Percentiles rank a stretch among this genome's conserved stretches.
Conservation (phyloP, 148 eudicot species). For the Heliosperma pusillum region DNA sequence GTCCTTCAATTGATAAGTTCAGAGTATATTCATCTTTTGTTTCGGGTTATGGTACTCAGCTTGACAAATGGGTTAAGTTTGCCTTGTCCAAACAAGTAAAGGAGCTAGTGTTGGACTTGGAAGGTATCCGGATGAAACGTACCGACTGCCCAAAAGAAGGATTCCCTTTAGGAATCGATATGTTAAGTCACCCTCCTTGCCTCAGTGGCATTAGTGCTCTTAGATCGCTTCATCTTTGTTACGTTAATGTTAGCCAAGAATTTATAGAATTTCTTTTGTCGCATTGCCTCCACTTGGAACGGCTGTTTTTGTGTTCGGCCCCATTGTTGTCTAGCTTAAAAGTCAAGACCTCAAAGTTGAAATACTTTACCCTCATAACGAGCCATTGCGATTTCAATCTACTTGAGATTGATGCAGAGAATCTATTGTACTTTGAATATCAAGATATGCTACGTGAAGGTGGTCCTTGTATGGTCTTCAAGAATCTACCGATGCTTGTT, state of each 20-base stretch:
- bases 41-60: not conserved
- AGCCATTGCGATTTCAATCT: not conserved
- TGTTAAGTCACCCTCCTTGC: too few species aligned
- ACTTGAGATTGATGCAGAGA: not conserved
- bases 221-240: too few species aligned
- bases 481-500: not conserved
- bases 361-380: not conserved
- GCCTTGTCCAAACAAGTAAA: not conserved
- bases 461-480: not conserved
- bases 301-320: too few species aligned
- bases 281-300: too few species aligned
- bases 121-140: too few species aligned
- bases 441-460: not conserved
- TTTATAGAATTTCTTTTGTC: too few species aligned
- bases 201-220: too few species aligned
- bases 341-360: not conserved
- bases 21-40: too few species aligned
- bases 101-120: not conserved
- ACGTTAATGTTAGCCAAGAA: too few species aligned
- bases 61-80: constrained; percentile 5
- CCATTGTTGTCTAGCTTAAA: too few species aligned
- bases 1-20: too few species aligned
- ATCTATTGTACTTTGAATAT: not conserved
- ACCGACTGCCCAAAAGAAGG: not conserved
- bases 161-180: too few species aligned